These are phyloP conservation scores for Naganishia antarctica DNA, from an alignment of 768 basidiomycete genomes.

Conservation along the genomic window DNA sequence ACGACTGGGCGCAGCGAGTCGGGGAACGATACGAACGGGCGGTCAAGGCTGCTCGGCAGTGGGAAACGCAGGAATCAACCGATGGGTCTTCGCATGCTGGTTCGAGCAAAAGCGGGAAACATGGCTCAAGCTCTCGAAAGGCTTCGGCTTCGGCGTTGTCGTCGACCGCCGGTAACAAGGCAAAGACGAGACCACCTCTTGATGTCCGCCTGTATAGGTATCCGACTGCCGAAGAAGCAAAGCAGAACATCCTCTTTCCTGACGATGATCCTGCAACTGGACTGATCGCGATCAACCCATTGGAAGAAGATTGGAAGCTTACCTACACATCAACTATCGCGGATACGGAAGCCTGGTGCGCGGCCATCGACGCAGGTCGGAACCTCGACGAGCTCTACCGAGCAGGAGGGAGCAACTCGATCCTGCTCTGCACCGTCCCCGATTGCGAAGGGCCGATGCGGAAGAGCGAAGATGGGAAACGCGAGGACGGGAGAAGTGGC, in stretches of 20 bases:
- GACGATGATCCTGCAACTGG: constrained; percentile 31
- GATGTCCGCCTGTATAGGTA: constrained; percentile 45
- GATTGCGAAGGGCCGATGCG: constrained; percentile 46
- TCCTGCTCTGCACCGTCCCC: constrained; percentile 42
- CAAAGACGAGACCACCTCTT: constrained; percentile 36
- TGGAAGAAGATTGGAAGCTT: constrained; percentile 35
- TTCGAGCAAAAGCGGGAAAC: neutral
- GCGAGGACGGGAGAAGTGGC: constrained; percentile 42
- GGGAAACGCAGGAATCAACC: constrained; percentile 24
- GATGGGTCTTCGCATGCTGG: neutral
- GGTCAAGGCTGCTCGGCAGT: constrained; percentile 41
- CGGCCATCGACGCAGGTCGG: constrained; percentile 1
- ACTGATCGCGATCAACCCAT: constrained; percentile 38
- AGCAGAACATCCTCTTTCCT: constrained; percentile 12
- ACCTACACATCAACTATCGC: constrained; percentile 38
- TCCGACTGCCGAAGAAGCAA: constrained; percentile 34
- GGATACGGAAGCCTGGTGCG: constrained; percentile 30
- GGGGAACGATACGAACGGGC: constrained; percentile 47
- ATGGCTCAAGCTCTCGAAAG: neutral
- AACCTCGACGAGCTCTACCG: constrained; percentile 17
- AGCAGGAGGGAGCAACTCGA: constrained; percentile 9
- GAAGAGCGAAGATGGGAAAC: constrained; percentile 45
- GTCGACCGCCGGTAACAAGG: constrained; percentile 19
- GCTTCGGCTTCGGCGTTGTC: neutral
- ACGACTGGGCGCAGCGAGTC: constrained; percentile 45